Conservation (phyloP, 768 basidiomycete genomes). For the Hygrocybe coccinea region DNA sequence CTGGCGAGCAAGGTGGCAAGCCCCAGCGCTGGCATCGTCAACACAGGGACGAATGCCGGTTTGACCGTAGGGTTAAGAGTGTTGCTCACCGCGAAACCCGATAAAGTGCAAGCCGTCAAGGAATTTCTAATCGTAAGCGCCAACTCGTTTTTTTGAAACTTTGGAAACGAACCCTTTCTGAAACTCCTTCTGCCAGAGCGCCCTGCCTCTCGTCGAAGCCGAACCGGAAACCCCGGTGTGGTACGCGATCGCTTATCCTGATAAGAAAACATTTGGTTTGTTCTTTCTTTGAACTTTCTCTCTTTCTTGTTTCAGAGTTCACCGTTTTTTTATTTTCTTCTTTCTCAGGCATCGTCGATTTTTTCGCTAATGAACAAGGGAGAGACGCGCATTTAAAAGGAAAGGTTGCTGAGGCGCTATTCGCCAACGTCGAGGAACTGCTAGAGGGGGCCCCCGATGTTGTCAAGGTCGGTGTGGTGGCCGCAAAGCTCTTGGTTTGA, state of each 20-base stretch:
- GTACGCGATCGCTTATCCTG: slow-evolving; percentile 37
- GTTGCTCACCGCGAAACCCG: slow-evolving; percentile 33
- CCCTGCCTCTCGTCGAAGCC: slow-evolving; percentile 31
- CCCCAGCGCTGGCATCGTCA: slow-evolving; percentile 13
- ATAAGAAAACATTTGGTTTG: slow-evolving; percentile 30
- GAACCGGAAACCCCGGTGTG: slow-evolving; percentile 33
- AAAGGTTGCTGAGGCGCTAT: slow-evolving; percentile 32
- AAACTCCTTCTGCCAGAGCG: slow-evolving; percentile 18
- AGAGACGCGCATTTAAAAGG: slow-evolving; percentile 32
- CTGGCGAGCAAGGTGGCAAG: no score
- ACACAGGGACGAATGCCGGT: slow-evolving; percentile 24
- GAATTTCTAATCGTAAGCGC: slow-evolving; percentile 33
- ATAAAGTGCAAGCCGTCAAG: slow-evolving; percentile 31
- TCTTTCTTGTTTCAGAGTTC: background rate
- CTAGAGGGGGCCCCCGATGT: slow-evolving; percentile 29
- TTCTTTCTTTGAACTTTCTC: background rate
- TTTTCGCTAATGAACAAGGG: slow-evolving; percentile 32
- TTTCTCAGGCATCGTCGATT: slow-evolving; percentile 28
- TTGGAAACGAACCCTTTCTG: background rate
- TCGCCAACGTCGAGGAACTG: slow-evolving; percentile 29
- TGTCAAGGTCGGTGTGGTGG: slow-evolving; percentile 31
- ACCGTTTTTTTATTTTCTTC: background rate
- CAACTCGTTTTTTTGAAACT: background rate
- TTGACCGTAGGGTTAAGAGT: slow-evolving; percentile 31
- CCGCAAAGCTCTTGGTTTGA: slow-evolving; percentile 23